phyloP scores from a whole-genome alignment of 805 yeast genomes.

The Schwanniomyces yamadae region DNA sequence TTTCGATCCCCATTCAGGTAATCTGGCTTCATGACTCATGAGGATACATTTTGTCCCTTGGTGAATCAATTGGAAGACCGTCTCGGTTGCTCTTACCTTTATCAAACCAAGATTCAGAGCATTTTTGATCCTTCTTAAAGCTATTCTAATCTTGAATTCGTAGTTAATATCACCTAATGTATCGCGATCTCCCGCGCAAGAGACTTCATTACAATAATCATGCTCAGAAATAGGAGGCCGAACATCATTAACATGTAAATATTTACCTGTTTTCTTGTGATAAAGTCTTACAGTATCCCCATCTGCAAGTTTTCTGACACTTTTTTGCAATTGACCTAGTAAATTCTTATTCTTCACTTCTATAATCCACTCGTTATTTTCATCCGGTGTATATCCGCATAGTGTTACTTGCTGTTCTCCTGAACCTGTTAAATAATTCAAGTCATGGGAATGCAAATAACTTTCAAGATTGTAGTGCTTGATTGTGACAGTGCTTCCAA shows the following conservation, averaged over 20 bases:
- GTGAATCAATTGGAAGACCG: constrained; percentile 71
- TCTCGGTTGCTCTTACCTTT: constrained; percentile 53
- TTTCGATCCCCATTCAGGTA: constrained; percentile 82
- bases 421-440: constrained; percentile 62
- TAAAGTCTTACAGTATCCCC: constrained; percentile 63
- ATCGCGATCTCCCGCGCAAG: constrained; percentile 63
- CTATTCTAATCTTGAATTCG: constrained; percentile 61
- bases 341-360: constrained; percentile 42
- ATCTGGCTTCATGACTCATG: constrained; percentile 65
- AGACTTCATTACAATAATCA: constrained; percentile 84
- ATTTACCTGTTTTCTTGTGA: constrained; percentile 67
- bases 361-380: constrained; percentile 72
- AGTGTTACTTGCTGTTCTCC: constrained; percentile 79
- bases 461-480: constrained; percentile 72
- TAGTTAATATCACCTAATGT: constrained; percentile 68
- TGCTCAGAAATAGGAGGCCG: constrained; percentile 90
- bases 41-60: constrained; percentile 66
- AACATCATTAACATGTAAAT: constrained; percentile 65
- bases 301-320: constrained; percentile 41
- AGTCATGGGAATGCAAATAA: constrained; percentile 77
- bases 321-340: constrained; percentile 39
- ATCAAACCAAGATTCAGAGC: constrained; percentile 33
- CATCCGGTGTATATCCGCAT: constrained; percentile 56
- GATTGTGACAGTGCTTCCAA: constrained; percentile 69
- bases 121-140: constrained; percentile 31